Conservation (phyloP, 768 basidiomycete species). For the Russula abietina region DNA sequence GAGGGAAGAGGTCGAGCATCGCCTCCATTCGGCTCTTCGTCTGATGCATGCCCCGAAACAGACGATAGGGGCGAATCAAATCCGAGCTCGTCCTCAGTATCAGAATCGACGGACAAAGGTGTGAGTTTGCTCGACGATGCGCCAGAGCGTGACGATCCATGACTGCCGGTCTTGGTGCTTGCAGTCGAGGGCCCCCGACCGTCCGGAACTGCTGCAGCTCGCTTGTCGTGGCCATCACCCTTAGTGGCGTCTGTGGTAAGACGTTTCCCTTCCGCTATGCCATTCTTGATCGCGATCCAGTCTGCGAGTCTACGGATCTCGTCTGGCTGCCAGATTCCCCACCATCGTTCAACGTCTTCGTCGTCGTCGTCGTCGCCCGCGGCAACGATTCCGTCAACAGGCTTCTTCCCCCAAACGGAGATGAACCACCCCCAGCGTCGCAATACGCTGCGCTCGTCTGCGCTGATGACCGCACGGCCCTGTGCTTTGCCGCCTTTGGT, state of each 20-base stretch:
- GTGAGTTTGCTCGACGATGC: conserved; percentile 10
- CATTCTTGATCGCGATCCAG: conserved; percentile 54
- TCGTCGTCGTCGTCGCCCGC: conserved; percentile 26
- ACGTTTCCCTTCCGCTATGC: conserved; percentile 33
- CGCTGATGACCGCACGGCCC: conserved; percentile 35
- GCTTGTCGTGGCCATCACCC: background rate
- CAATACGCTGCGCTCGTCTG: conserved; percentile 47
- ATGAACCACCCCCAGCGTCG: conserved; percentile 72
- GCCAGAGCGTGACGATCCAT: background rate
- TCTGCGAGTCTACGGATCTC: conserved; percentile 61
- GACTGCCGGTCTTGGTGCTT: background rate
- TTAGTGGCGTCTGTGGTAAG: background rate
- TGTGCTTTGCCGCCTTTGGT: conserved; percentile 38
- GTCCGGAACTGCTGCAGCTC: background rate
- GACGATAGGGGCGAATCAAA: conserved; percentile 17
- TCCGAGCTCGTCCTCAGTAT: conserved; percentile 7
- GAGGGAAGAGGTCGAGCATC: conserved; percentile 26
- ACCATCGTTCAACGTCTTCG: conserved; percentile 56
- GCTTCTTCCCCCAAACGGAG: conserved; percentile 63
- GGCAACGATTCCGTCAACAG: conserved; percentile 26
- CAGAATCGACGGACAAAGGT: conserved; percentile 7
- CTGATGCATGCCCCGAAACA: conserved; percentile 24
- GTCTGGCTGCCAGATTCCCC: conserved; percentile 61
- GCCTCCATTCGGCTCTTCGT: conserved; percentile 18
- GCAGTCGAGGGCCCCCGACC: background rate